Conservation (phyloP, 2,329 filamentous ascomycete genomes). For the Colletotrichum scovillei region DNA sequence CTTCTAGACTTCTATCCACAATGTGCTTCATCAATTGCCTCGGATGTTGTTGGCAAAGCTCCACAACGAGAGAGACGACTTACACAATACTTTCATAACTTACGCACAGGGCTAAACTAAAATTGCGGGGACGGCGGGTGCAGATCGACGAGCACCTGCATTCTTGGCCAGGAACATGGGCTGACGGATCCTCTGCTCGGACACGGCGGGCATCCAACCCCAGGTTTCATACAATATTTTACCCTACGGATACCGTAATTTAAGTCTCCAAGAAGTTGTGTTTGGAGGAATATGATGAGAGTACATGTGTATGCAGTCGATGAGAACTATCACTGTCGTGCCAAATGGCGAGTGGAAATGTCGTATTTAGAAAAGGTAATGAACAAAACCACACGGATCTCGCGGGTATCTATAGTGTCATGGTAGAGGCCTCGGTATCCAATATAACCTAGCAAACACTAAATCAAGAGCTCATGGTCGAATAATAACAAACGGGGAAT, state of each 20-base stretch:
- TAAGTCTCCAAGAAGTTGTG: not conserved
- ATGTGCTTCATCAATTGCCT: too few species aligned
- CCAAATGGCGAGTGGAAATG: not conserved
- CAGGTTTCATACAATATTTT: too few species aligned
- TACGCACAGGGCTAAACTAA: not conserved
- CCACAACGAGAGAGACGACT: not conserved
- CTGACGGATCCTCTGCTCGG: not conserved
- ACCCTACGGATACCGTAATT: too few species aligned
- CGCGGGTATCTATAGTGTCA: too few species aligned
- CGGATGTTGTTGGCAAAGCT: not conserved
- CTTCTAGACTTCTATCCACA: too few species aligned
- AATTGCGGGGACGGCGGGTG: not conserved
- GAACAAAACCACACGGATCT: too few species aligned
- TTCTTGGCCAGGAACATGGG: not conserved
- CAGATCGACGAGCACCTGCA: slow-evolving; percentile 4
- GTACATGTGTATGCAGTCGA: not conserved
- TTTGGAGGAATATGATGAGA: not conserved
- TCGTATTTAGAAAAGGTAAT: not conserved
- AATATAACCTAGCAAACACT: not conserved
- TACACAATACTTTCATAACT: not conserved
- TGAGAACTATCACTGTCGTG: not conserved
- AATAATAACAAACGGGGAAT: not conserved
- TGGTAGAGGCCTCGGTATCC: not conserved
- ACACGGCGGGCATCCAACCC: not conserved
- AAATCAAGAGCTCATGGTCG: too few species aligned